A percentile compares a stretch with the other conserved stretches of the same genome.
Conservation (phyloP, 2,329 filamentous ascomycete genomes). For the Alternaria alternata region DNA sequence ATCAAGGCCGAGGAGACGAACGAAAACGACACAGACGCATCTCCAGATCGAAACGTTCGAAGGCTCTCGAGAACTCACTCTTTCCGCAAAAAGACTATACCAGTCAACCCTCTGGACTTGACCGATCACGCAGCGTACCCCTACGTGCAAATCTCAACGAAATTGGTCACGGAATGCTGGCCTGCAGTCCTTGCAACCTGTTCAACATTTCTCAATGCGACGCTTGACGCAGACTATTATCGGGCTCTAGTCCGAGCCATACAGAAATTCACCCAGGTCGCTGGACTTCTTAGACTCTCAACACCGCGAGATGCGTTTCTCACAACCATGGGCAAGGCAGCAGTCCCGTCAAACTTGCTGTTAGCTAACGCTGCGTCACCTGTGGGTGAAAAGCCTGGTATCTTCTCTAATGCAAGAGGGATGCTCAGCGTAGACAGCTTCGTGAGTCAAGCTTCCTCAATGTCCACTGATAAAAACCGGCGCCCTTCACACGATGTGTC, state of each 20-base stretch:
- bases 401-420: conserved; percentile 75
- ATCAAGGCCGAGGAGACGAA: conserved; percentile 51
- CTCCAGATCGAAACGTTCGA: conserved; percentile 29
- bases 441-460: conserved; percentile 64
- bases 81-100: conserved; percentile 77
- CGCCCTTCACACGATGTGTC: conserved; percentile 63
- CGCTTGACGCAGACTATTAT: conserved; percentile 92
- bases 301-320: conserved; percentile 94
- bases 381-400: conserved; percentile 62
- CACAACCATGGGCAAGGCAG: conserved; percentile 91
- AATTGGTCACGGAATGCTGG: conserved; percentile 91
- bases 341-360: conserved; percentile 79
- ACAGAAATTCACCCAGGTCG: conserved; percentile 94
- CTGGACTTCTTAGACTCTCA: conserved; percentile 81
- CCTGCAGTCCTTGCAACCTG: conserved; percentile 93
- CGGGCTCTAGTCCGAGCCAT: conserved; percentile 90
- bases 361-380: conserved; percentile 51
- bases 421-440: conserved; percentile 78
- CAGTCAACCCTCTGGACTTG: conserved; percentile 82
- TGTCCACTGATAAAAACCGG: conserved; percentile 64
- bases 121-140: conserved; percentile 74
- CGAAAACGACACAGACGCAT: conserved; percentile 34
- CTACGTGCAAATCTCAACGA: conserved; percentile 79
- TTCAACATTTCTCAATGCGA: conserved; percentile 92
- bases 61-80: conserved; percentile 69